Percentiles rank a stretch among this genome's conserved stretches.
These are phyloP conservation scores for Parietaria judaica DNA, from an alignment of 306 rosid species.

Conservation along the genomic window DNA sequence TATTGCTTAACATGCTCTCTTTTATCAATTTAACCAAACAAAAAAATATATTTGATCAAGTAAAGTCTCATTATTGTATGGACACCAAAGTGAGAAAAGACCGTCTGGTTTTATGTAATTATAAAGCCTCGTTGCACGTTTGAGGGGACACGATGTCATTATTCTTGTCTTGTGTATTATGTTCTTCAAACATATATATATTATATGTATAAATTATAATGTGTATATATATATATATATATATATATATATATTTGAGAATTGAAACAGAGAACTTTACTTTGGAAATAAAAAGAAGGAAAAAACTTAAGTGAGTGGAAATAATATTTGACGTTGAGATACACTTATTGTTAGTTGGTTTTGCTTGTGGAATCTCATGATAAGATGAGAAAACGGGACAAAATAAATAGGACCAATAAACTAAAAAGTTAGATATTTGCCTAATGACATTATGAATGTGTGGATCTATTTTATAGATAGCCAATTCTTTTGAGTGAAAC, in stretches of 20 bases:
- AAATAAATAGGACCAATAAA: background rate
- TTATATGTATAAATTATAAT: background rate
- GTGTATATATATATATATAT: too few relatives aligned
- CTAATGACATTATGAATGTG: constrained; percentile 5
- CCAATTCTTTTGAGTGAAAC: background rate
- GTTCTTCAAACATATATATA: constrained; percentile 2
- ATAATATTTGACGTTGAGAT: background rate
- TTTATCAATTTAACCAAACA: background rate
- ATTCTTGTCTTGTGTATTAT: constrained; percentile 12
- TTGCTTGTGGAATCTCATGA: background rate
- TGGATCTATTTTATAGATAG: background rate
- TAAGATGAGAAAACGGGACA: background rate
- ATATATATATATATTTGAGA: too few relatives aligned
- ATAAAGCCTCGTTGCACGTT: constrained; percentile 20
- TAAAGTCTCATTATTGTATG: constrained; percentile 6
- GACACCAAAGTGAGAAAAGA: constrained; percentile 15
- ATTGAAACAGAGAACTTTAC: too few relatives aligned
- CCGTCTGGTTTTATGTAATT: constrained; percentile 8
- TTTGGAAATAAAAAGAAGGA: too few relatives aligned
- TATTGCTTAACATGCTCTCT: background rate
- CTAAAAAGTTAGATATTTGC: background rate
- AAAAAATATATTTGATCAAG: background rate
- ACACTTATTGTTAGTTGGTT: background rate
- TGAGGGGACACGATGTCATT: constrained; percentile 26
- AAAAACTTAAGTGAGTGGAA: too few relatives aligned